Conservation (phyloP, 2,329 filamentous ascomycete genomes). For the Thelonectria rubi region DNA sequence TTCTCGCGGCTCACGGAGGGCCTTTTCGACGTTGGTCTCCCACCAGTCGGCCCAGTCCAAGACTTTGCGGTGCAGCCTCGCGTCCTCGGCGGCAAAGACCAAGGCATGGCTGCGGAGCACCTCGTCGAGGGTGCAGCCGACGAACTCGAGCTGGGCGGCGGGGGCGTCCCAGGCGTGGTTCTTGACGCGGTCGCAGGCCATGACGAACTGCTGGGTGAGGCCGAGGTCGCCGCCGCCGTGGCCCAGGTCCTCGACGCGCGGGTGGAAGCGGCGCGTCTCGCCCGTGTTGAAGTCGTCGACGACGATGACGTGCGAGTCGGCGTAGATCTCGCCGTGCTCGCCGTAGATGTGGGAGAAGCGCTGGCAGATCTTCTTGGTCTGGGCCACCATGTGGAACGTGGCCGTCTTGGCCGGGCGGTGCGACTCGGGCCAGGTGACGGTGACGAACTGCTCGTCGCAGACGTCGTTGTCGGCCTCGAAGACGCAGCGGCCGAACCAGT, state of each 20-base stretch:
- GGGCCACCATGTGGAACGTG: slow-evolving; percentile 92
- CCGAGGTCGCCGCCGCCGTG: slow-evolving; percentile 58
- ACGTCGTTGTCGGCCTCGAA: slow-evolving; percentile 95
- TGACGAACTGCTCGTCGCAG: slow-evolving; percentile 91
- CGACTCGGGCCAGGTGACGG: slow-evolving; percentile 83
- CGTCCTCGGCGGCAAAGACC: slow-evolving; percentile 94
- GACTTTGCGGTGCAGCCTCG: slow-evolving; percentile 73
- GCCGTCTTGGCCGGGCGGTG: slow-evolving; percentile 79
- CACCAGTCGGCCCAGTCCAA: slow-evolving; percentile 84
- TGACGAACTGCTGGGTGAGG: slow-evolving; percentile 82
- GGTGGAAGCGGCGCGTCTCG: slow-evolving; percentile 43
- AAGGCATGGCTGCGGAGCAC: slow-evolving; percentile 88
- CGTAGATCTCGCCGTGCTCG: slow-evolving; percentile 83
- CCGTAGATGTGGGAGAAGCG: slow-evolving; percentile 88
- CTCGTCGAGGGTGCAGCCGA: slow-evolving; percentile 88
- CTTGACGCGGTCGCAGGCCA: slow-evolving; percentile 82
- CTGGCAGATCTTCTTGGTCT: slow-evolving; percentile 86
- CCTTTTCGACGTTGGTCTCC: slow-evolving; percentile 52
- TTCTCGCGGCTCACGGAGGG: too few species aligned
- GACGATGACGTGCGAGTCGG: slow-evolving; percentile 80
- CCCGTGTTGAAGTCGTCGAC: slow-evolving; percentile 67
- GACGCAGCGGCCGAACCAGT: slow-evolving; percentile 95
- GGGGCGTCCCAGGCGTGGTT: slow-evolving; percentile 71
- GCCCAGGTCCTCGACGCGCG: slow-evolving; percentile 48
- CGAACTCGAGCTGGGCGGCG: slow-evolving; percentile 76